phyloP scores from a whole-genome alignment of 495 filamentous ascomycete genomes.

The Daldinia concentrica region DNA sequence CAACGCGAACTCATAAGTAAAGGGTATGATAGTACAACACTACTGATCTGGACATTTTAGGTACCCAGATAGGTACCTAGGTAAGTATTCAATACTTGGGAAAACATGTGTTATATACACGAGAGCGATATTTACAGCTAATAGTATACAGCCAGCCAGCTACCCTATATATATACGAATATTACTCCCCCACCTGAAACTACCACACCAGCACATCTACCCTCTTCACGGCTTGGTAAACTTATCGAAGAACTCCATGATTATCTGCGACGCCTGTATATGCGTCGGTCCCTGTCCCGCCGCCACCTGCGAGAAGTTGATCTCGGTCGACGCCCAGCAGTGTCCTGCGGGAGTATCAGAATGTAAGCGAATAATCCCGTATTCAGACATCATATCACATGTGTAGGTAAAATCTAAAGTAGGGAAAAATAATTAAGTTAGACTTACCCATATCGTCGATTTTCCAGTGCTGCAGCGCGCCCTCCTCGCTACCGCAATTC shows the following conservation, averaged over 20 bases:
- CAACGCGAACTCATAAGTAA: not conserved
- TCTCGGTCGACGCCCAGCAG: constrained; percentile 49
- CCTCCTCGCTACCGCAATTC: constrained; percentile 50
- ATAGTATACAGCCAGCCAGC: constrained; percentile 13
- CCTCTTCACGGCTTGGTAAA: constrained; percentile 41
- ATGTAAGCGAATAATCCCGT: constrained; percentile 15
- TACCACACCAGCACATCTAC: not conserved
- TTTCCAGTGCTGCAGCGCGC: constrained; percentile 59
- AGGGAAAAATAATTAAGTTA: not conserved
- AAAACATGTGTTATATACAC: not conserved
- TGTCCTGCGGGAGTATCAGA: constrained; percentile 31
- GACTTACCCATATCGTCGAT: constrained; percentile 52
- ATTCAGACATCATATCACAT: not conserved
- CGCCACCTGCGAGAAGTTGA: constrained; percentile 48
- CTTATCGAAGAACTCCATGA: constrained; percentile 47
- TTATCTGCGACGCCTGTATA: constrained; percentile 46
- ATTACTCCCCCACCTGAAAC: not conserved
- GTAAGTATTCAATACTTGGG: not conserved
- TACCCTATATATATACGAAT: constrained; percentile 1
- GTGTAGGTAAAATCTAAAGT: not conserved
- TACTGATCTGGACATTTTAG: no score
- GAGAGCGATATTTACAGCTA: constrained; percentile 13
- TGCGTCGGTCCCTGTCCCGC: constrained; percentile 44
- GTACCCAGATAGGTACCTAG: no score
- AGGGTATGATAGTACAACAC: no score